These are phyloP conservation scores for Claviceps pazoutovae DNA, from an alignment of 2,329 filamentous ascomycete genomes.

Conservation along the genomic window DNA sequence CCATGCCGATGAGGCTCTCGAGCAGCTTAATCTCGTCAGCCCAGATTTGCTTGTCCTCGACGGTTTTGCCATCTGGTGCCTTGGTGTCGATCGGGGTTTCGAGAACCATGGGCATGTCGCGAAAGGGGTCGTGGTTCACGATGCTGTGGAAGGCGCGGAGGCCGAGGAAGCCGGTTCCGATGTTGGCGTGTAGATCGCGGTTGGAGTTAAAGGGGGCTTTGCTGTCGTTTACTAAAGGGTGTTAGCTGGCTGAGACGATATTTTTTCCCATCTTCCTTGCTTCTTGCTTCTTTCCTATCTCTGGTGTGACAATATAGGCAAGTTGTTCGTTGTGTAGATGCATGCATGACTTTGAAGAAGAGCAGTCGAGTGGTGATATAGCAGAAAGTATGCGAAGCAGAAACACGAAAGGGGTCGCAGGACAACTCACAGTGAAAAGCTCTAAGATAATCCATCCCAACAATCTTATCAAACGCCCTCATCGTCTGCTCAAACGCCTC, in stretches of 20 bases:
- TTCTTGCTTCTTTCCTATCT: no score
- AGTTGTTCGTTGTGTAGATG: no score
- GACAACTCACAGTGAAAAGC: conserved; percentile 52
- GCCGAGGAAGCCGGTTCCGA: conserved; percentile 87
- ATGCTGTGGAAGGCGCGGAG: conserved; percentile 81
- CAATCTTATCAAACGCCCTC: conserved; percentile 57
- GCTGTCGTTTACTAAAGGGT: conserved; percentile 62
- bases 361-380: no score
- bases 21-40: conserved; percentile 89
- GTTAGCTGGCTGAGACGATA: not conserved
- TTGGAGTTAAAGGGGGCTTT: conserved; percentile 76
- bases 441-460: conserved; percentile 67
- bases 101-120: conserved; percentile 75
- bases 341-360: no score
- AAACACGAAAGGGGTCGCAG: no score
- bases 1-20: conserved; percentile 75
- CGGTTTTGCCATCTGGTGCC: conserved; percentile 47
- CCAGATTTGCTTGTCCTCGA: conserved; percentile 76
- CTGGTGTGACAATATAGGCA: no score
- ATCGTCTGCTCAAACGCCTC: conserved; percentile 61
- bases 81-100: conserved; percentile 85
- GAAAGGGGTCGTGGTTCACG: conserved; percentile 67
- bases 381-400: no score
- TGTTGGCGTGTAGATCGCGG: conserved; percentile 88
- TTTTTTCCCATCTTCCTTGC: no score